These are phyloP conservation scores for Fusarium sp. DNA, from an alignment of 2,329 filamentous ascomycete genomes.

Conservation along the genomic window DNA sequence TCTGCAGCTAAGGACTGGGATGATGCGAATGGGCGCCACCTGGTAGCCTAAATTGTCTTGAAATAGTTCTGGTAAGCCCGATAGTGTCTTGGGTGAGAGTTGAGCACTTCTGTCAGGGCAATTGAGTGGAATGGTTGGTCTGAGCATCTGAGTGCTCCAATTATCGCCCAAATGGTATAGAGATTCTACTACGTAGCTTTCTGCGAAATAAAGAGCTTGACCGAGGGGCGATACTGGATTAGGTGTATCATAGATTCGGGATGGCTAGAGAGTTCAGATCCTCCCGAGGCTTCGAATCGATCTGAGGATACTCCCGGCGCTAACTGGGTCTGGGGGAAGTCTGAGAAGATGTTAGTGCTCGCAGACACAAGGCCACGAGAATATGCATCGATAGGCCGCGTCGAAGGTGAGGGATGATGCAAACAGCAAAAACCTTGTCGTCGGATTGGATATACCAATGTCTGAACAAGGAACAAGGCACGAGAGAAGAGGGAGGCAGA, in stretches of 20 bases:
- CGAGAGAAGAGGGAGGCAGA: neutral
- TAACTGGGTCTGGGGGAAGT: conserved; percentile 29
- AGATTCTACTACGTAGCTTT: neutral
- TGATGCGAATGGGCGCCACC: conserved; percentile 11
- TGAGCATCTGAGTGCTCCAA: neutral
- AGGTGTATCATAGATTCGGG: conserved; percentile 12
- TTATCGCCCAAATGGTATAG: neutral
- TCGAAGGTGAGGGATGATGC: neutral
- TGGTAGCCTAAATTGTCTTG: neutral
- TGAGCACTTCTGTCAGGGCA: conserved; percentile 1
- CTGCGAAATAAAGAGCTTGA: neutral
- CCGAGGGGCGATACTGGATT: neutral
- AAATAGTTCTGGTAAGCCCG: conserved; percentile 17
- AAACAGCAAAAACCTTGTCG: conserved; percentile 6
- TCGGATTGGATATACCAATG: neutral
- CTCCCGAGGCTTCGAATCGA: conserved; percentile 30
- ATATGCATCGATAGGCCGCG: neutral
- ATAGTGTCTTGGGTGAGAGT: conserved; percentile 15
- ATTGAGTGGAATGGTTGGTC: neutral
- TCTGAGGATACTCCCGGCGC: conserved; percentile 40
- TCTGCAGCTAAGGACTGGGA: conserved; percentile 24
- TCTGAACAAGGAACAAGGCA: neutral
- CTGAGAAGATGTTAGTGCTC: conserved; percentile 20
- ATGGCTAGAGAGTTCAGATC: conserved; percentile 35
- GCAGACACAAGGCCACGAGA: conserved; percentile 4